Base-by-base conservation (phyloP, 192 early-diverging fungal genomes). In the Jimgerdemannia lactiflua region DNA sequence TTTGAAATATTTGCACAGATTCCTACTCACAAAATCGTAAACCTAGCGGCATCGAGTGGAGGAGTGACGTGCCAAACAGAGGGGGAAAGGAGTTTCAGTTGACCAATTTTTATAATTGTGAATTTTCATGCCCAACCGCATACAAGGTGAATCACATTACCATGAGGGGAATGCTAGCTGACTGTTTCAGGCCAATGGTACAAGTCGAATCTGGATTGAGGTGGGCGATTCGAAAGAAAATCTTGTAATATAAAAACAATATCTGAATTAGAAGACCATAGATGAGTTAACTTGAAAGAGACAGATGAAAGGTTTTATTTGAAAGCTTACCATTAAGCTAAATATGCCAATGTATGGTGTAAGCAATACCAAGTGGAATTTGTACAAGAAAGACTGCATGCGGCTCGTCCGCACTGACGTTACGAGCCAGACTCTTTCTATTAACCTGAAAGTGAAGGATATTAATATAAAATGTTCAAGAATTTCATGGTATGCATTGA, bases 381-480 rank as follows among this genome's bases (percentile, higher is more conserved):
- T 73, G 74, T 82, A 82, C 4, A 70, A 71, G 42, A 43, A 29
- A 4, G 81, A 76, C 39, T 77, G 67, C 71, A 74, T 67, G 59
- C 81, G 70, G 7, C 71, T 63, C 43, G 68, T 67, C 2, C 71
- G 7, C 11, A 71, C 71, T 43, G 77, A 68, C 4, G 66, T 72
- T 6, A 82, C 78, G 18, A 79, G 72, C 75, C 78, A 82, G 3
- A 82, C 75, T 67, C 76, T 75, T 39, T 82, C 81, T 64, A 76
- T 74, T 42, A 82, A 65, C 78, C 78, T 79, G 20, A 73, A 72
- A 20, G 64, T 68, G 9, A 10, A 9, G 9, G 18, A 39, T 68
- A 68, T 39, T 20, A 14, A 18, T 68, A 1, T 14, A 2, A 4
- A 68, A 39, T 68, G 19, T 14, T 59, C 14, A 59, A 10, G 49